Percentiles rank a stretch among this genome's conserved stretches.
These are phyloP conservation scores for Candolleomyces efflorescens DNA, from an alignment of 768 basidiomycete genomes.

Conservation along the genomic window DNA sequence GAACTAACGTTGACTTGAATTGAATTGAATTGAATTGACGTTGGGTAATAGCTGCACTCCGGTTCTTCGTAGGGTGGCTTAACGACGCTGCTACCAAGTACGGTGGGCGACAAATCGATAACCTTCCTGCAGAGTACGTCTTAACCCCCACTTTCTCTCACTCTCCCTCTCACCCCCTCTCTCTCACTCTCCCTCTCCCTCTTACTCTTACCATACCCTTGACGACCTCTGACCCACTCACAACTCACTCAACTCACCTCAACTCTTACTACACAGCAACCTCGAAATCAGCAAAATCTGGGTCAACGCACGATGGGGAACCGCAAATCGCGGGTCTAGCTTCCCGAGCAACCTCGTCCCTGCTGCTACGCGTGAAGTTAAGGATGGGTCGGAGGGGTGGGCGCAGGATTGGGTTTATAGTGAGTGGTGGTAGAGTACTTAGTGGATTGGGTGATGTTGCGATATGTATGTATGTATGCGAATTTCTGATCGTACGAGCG, in stretches of 20 bases:
- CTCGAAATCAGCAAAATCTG: not conserved
- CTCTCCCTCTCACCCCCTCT: not conserved
- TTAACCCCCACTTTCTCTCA: not conserved
- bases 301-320: not conserved
- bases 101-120: conserved; percentile 28
- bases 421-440: conserved; percentile 8
- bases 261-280: too few species aligned
- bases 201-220: too few species aligned
- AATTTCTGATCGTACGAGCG: too few species aligned
- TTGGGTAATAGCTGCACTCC: conserved; percentile 19
- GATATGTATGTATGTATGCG: too few species aligned
- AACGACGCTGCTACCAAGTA: conserved; percentile 35
- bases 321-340: not conserved
- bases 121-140: conserved; percentile 9
- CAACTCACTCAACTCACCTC: too few species aligned
- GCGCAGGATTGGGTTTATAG: conserved; percentile 3
- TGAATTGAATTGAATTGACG: too few species aligned
- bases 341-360: not conserved
- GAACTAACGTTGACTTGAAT: too few species aligned
- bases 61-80: conserved; percentile 35
- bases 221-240: too few species aligned
- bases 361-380: not conserved
- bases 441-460: too few species aligned
- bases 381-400: conserved; percentile 1
- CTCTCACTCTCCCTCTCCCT: too few species aligned